Percentiles rank a stretch among this genome's conserved stretches.
Conservation (phyloP, 768 basidiomycete species). For the Hericium rajendrae region DNA sequence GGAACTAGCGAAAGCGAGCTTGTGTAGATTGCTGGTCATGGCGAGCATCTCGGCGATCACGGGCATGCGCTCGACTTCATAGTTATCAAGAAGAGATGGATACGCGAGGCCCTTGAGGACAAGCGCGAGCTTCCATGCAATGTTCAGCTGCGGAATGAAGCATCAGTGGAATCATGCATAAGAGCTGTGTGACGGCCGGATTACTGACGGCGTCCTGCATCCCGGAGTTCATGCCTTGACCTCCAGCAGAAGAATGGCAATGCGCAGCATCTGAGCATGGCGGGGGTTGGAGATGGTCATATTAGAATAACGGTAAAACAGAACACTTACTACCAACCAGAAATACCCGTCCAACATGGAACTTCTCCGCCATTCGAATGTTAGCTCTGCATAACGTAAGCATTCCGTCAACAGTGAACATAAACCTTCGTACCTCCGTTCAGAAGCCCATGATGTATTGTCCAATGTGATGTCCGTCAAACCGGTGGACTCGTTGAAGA, state of each 20-base stretch:
- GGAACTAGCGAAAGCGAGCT: constrained; percentile 5
- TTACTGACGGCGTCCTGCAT: constrained; percentile 19
- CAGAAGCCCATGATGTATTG: constrained; percentile 4
- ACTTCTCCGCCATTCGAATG: constrained; percentile 36
- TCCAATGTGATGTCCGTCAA: constrained; percentile 2
- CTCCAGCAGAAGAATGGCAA: constrained; percentile 34
- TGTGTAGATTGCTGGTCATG: constrained; percentile 27
- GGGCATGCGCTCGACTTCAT: constrained; percentile 22
- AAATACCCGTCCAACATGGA: constrained; percentile 33
- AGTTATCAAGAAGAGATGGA: constrained; percentile 19
- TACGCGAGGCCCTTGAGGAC: constrained; percentile 18
- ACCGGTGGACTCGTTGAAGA: constrained; percentile 3
- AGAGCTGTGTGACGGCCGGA: not conserved
- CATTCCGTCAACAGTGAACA: not conserved
- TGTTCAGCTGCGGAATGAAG: constrained; percentile 16
- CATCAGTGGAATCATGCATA: no score
- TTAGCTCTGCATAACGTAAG: constrained; percentile 27
- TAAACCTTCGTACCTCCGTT: not conserved
- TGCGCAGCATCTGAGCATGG: constrained; percentile 37
- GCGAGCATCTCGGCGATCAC: constrained; percentile 22
- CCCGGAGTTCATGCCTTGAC: constrained; percentile 23
- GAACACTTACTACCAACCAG: constrained; percentile 33
- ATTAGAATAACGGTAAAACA: not conserved
- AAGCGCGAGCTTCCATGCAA: constrained; percentile 23
- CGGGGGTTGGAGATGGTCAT: not conserved